A percentile compares a stretch with the other conserved stretches of the same genome.
Evolutionary conservation across 1,139 yeast species (phyloP).

Genomic region (Hanseniaspora gamundiae): DNA sequence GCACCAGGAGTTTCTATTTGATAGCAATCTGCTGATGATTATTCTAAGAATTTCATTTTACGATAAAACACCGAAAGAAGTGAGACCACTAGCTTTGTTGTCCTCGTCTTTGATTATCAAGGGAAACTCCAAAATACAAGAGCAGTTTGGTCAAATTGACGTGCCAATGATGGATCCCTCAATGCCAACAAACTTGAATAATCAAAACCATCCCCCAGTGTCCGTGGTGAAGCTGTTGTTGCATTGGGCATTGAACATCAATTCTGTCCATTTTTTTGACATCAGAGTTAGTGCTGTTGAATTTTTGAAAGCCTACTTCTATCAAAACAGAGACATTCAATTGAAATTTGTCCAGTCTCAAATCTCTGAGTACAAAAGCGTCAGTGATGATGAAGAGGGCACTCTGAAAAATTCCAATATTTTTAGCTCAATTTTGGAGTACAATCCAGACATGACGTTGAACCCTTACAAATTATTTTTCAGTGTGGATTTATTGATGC

Average conservation of each 20-base stretch:
- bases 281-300: slow-evolving; percentile 60
- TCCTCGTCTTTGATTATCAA: slow-evolving; percentile 70
- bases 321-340: slow-evolving; percentile 52
- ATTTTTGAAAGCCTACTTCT: slow-evolving; percentile 57
- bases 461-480: slow-evolving; percentile 90
- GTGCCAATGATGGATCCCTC: slow-evolving; percentile 87
- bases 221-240: slow-evolving; percentile 69
- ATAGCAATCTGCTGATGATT: slow-evolving; percentile 51
- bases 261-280: slow-evolving; percentile 77
- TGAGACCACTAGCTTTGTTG: slow-evolving; percentile 55
- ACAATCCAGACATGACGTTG: slow-evolving; percentile 59
- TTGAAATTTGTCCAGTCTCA: slow-evolving; percentile 53
- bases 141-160: slow-evolving; percentile 64
- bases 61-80: slow-evolving; percentile 43
- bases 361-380: slow-evolving; percentile 32
- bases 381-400: slow-evolving; percentile 2
- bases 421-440: slow-evolving; percentile 59
- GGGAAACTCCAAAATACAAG: slow-evolving; percentile 51
- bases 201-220: slow-evolving; percentile 10
- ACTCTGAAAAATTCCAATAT: slow-evolving; percentile 31
- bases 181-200: slow-evolving; percentile 32
- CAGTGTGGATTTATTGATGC: slow-evolving; percentile 54
- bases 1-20: slow-evolving; percentile 53
- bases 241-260: slow-evolving; percentile 69
- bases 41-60: slow-evolving; percentile 62